Evolutionary conservation across 2,329 filamentous ascomycete species (phyloP), one percentile per base, ranked within the genome.

Genomic region (Torrubiella hemipterigena): DNA sequence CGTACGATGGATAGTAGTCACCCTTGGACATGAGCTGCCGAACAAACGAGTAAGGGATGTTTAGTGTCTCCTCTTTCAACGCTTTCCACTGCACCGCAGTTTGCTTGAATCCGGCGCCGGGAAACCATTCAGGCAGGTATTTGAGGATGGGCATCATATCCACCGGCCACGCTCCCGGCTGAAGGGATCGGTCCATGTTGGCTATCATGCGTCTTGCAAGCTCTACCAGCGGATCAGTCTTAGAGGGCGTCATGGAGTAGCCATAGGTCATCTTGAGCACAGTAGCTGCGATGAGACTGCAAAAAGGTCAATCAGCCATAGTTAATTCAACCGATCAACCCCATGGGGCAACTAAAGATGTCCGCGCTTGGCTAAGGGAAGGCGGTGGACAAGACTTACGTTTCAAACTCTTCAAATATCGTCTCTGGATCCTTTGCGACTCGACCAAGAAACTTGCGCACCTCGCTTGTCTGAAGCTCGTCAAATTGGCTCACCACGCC

Each of bases 41-140:
- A 10, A 46, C 44, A 13, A 45, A 46, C 1, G 30, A 16, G 30
- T 41, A 43, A 1, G 43, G 43, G 13, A 31, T 34, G 13, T 43
- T 22, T 5, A 32, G 38, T 10, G 34, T 31, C 3, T 38, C 32
- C 15, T 35, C 23, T n/a, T 35, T 26, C 1, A 38, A 37, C 21
- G 27, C 36, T 11, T 38, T 35, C 42, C 42, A 43, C 18, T 35
- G 31, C 15, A 29, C 26, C 12, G 43, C 42, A 2, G 36, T 38
- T 31, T 36, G 34, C 21, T 45, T 34, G 31, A 45, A 45, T 6
- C 24, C 30, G 5, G 33, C 30, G 1, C 43, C 43, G 7, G 42
- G 43, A 12, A 42, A 34, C 29, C 32, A 30, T 4, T 37, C 36
- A 1, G 43, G 43, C 8, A 46, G 30, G 10, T 41, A 33, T 13